These are phyloP conservation scores for Crucibulum laeve DNA, from an alignment of 768 basidiomycete genomes.

Conservation along the genomic window DNA sequence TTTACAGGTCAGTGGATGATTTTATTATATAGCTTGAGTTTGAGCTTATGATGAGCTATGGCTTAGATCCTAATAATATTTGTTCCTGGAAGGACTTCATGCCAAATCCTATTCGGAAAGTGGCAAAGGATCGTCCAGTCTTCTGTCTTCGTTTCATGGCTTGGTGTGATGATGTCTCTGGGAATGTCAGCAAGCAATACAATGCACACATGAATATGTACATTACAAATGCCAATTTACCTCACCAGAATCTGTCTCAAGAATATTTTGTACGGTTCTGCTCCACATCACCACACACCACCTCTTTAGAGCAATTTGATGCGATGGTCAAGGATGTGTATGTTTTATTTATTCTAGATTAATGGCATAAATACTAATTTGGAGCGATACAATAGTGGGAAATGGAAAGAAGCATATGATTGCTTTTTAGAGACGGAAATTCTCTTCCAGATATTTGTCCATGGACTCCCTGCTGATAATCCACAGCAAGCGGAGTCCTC, in stretches of 20 bases:
- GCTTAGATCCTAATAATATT: not conserved
- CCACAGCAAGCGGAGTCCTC: conserved; percentile 24
- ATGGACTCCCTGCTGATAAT: conserved; percentile 25
- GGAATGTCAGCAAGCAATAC: conserved; percentile 29
- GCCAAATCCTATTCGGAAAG: conserved; percentile 7
- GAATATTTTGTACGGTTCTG: conserved; percentile 27
- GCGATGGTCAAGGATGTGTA: conserved; percentile 17
- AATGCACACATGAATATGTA: conserved; percentile 30
- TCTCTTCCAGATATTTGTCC: conserved; percentile 16
- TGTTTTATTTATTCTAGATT: not conserved
- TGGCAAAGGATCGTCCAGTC: conserved; percentile 6
- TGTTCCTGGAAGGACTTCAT: not conserved
- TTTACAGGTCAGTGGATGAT: too few species aligned
- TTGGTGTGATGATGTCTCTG: conserved; percentile 28
- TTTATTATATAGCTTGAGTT: too few species aligned
- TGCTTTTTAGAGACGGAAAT: conserved; percentile 18
- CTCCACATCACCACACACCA: conserved; percentile 26
- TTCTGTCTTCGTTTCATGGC: conserved; percentile 12
- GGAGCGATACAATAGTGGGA: conserved; percentile 3
- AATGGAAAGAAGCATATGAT: conserved; percentile 22
- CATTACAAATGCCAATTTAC: conserved; percentile 20
- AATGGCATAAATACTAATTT: not conserved
- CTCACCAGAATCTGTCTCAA: conserved; percentile 18
- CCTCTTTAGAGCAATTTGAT: conserved; percentile 22
- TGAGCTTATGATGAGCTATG: not conserved